Base-by-base conservation (phyloP, 2,329 filamentous ascomycete genomes). In the Calonectria montana region DNA sequence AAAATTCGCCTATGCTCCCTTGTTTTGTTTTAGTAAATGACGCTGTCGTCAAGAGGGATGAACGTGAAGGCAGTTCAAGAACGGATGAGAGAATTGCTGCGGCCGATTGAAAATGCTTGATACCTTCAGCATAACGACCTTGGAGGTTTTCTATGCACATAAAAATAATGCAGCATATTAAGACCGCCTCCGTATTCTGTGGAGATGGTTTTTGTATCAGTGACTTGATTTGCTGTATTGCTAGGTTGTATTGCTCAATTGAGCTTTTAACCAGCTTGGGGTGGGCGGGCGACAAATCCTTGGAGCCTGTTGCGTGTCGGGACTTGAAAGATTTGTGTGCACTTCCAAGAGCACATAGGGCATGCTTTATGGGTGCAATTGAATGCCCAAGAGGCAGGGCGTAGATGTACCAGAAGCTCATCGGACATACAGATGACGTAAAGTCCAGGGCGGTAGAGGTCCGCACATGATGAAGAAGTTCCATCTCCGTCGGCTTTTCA, bases 111-210 rank as follows among this genome's bases (percentile, higher is more conserved):
- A 76, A 29, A 18, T 78, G 76, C 3, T 75, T 69, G 1, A 75
- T 37, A 10, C 73, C 62, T 16, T 77, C 76, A 5, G 74, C 50
- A 18, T 75, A 73, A 4, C 76, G 76, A 0, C 72, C 70, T 16
- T 73, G 65, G 2, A 78, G 50, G 25, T 70, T 76, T 45, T 78
- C 76, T 15, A 78, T 74, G 23, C 68, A 73, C 25, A 78, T 76
- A 15, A 78, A 78, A 31, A 78, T 75, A 16, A 73, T 65, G 13
- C 76, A 78, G 37, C 76, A 78, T 1, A 72, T 50, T 0, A 78
- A 64, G 18, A 73, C 70, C 1, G 50, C 67, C 29, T 71, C 69
- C 2, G 73, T 66, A 8, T 76, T 74, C 1, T 47, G 15, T 4
- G 39, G 16, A 2, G 73, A 67, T 4, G 62, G 63, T 2, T 62